phyloP scores from a whole-genome alignment of 2,329 filamentous ascomycete species.

The Pseudogymnoascus sp. region DNA sequence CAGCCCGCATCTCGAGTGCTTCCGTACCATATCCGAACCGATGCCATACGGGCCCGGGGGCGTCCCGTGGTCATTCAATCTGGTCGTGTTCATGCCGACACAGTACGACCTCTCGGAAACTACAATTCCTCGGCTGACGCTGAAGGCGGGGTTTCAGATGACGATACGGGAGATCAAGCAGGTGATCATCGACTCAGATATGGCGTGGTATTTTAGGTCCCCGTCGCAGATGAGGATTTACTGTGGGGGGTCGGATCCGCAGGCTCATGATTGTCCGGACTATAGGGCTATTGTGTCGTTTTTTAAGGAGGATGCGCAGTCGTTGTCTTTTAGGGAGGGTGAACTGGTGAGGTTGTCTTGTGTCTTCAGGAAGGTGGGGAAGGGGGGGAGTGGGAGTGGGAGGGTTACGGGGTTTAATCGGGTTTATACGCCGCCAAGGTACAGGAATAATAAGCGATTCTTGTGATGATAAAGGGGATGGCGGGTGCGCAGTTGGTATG shows the following conservation, averaged over 20 bases:
- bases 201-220: not conserved
- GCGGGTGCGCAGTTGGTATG: not conserved
- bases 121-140: not conserved
- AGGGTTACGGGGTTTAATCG: not conserved
- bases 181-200: not conserved
- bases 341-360: too few relatives aligned
- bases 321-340: too few relatives aligned
- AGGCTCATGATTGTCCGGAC: not conserved
- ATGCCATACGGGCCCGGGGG: not conserved
- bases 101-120: too few relatives aligned
- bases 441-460: not conserved
- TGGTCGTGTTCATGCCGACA: not conserved
- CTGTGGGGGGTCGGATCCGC: not conserved
- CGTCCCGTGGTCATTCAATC: not conserved
- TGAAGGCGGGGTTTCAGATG: not conserved
- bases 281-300: not conserved
- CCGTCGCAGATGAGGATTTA: not conserved
- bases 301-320: not conserved
- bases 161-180: not conserved
- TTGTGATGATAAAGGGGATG: not conserved
- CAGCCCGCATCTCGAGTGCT: not conserved
- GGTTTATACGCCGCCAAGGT: not conserved
- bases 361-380: not conserved
- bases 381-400: not conserved
- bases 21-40: not conserved